Evolutionary conservation across 352 stramenopile species (phyloP).

Genomic region (Phytophthora capsici): DNA sequence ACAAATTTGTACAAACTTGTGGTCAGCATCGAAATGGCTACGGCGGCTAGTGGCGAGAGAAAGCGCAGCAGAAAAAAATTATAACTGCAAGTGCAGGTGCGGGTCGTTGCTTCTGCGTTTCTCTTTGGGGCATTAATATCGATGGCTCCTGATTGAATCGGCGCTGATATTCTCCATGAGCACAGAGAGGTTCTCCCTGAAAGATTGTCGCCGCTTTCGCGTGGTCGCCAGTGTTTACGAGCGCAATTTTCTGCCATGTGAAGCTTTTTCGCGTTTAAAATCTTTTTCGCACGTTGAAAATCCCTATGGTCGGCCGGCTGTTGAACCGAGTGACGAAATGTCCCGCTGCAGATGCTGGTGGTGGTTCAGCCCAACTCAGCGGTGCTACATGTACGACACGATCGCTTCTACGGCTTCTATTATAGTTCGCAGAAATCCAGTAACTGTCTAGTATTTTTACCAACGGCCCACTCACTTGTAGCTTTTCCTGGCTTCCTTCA

Average conservation of each 20-base stretch:
- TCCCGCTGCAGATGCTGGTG: too few species aligned
- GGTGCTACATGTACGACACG: neutral
- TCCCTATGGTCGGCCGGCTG: slow-evolving; percentile 11
- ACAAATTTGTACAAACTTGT: neutral
- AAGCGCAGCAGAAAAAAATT: neutral
- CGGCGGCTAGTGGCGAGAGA: neutral
- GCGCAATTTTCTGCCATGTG: neutral
- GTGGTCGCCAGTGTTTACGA: slow-evolving; percentile 16
- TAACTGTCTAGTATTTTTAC: slow-evolving; percentile 1
- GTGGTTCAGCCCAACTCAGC: neutral
- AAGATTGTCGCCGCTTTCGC: slow-evolving; percentile 2
- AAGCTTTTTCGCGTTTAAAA: neutral
- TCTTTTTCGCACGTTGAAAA: slow-evolving; percentile 5
- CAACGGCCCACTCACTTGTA: neutral
- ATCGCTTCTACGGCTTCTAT: neutral
- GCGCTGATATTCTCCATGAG: neutral
- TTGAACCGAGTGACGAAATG: slow-evolving; percentile 1
- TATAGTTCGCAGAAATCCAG: slow-evolving; percentile 5
- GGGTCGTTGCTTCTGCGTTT: neutral
- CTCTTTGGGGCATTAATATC: neutral
- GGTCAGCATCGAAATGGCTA: slow-evolving; percentile 10
- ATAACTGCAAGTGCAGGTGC: neutral
- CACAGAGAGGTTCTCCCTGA: neutral
- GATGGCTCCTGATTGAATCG: neutral
- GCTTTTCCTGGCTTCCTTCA: neutral